phyloP scores from a whole-genome alignment of 2,329 filamentous ascomycete species.

The Chaetothyriales sp. region DNA sequence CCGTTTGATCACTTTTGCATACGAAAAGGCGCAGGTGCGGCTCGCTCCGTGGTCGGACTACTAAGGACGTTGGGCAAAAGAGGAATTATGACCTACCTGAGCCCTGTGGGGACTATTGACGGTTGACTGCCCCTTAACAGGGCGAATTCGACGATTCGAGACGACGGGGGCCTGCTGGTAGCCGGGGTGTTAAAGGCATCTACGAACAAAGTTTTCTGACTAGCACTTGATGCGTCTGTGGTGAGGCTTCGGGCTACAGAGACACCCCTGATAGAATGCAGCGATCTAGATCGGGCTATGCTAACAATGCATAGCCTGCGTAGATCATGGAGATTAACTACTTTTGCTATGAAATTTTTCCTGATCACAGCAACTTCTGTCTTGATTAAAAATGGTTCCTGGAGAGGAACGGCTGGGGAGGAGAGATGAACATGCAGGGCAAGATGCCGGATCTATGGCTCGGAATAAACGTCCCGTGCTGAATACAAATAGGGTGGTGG shows the following conservation, averaged over 20 bases:
- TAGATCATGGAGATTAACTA: background rate
- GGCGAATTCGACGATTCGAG: too few relatives aligned
- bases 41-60: background rate
- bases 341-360: background rate
- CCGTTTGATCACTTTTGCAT: background rate
- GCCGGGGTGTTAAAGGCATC: background rate
- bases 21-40: background rate
- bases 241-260: too few relatives aligned
- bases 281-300: background rate
- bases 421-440: background rate
- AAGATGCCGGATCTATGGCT: background rate
- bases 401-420: background rate
- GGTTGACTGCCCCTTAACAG: background rate
- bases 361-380: too few relatives aligned
- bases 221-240: too few relatives aligned
- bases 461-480: background rate
- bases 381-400: background rate
- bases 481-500: background rate
- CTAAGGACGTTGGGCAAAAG: background rate
- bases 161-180: background rate
- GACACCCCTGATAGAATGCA: background rate
- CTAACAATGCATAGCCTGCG: background rate
- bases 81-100: background rate
- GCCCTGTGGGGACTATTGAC: background rate
- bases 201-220: background rate